Conservation (phyloP, 2,329 filamentous ascomycete species). For the Scolecobasidium constrictum region DNA sequence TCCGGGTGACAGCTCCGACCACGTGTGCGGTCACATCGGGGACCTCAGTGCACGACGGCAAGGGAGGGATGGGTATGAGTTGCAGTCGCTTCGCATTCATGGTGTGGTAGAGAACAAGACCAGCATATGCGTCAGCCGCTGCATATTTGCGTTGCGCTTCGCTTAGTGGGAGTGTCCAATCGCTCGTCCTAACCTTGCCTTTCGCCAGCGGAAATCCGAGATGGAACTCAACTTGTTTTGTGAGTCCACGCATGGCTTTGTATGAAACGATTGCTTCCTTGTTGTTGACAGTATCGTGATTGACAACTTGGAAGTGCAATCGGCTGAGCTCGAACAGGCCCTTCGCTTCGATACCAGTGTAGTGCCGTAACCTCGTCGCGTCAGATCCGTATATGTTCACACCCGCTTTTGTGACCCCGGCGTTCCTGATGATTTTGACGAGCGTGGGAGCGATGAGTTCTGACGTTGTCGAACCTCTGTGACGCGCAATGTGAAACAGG, state of each 20-base stretch:
- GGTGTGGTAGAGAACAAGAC: constrained; percentile 59
- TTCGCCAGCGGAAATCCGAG: constrained; percentile 69
- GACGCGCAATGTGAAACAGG: constrained; percentile 67
- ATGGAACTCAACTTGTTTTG: constrained; percentile 58
- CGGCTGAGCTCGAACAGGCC: constrained; percentile 76
- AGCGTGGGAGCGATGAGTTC: constrained; percentile 63
- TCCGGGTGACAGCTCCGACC: background rate
- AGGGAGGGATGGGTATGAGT: constrained; percentile 59
- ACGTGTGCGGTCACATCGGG: constrained; percentile 46
- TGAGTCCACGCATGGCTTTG: constrained; percentile 54
- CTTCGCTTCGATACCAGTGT: constrained; percentile 50
- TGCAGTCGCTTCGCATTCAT: constrained; percentile 57
- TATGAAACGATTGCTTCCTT: constrained; percentile 48
- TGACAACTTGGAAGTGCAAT: constrained; percentile 60
- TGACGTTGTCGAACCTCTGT: constrained; percentile 26
- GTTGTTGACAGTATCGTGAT: too few relatives aligned
- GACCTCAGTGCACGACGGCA: constrained; percentile 59
- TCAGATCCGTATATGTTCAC: constrained; percentile 63
- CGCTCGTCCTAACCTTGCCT: constrained; percentile 58
- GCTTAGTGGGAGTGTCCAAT: constrained; percentile 59
- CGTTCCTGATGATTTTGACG: constrained; percentile 59
- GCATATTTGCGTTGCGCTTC: constrained; percentile 45
- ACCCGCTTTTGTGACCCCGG: constrained; percentile 60
- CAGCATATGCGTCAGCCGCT: constrained; percentile 75
- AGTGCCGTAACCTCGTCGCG: constrained; percentile 53